A percentile compares a stretch with the other conserved stretches of the same genome.
Evolutionary conservation across 139 green algal species (phyloP).

Genomic region (Chlamydomonas sphaeroides): DNA sequence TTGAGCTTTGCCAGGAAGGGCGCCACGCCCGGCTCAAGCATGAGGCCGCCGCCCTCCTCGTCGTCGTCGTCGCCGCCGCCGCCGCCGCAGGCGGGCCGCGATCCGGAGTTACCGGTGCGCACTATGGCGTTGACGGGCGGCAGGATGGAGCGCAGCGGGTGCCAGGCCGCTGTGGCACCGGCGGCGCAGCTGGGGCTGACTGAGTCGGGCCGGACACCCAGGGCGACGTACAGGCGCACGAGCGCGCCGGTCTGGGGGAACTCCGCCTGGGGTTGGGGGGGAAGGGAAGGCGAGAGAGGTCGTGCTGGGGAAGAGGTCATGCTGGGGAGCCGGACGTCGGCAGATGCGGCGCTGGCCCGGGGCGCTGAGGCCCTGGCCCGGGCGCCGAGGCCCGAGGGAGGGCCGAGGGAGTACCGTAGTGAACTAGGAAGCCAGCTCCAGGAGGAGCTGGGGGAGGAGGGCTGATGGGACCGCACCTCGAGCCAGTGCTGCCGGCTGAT

Average conservation of each 20-base stretch:
- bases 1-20: slow-evolving; percentile 40
- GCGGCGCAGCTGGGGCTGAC: background rate
- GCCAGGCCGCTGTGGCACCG: background rate
- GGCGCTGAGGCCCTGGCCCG: no score
- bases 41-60: background rate
- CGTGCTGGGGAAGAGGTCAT: background rate
- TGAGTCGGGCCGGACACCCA: background rate
- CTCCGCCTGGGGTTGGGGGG: background rate
- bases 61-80: background rate
- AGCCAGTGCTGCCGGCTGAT: slow-evolving; percentile 17
- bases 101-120: background rate
- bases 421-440: no score
- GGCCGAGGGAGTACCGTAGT: no score
- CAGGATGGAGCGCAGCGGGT: slow-evolving; percentile 23
- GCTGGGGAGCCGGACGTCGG: no score
- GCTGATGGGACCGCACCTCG: slow-evolving; percentile 1
- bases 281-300: background rate
- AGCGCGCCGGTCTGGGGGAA: slow-evolving; percentile 6
- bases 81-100: background rate
- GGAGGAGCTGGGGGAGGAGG: no score
- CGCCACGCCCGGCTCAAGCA: slow-evolving; percentile 21
- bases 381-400: no score
- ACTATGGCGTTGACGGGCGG: slow-evolving; percentile 29
- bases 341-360: no score
- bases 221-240: slow-evolving; percentile 26